Evolutionary conservation across 208 protist species (phyloP), one percentile per base, ranked within the genome.

Genomic region (Acanthamoeba triangularis): DNA sequence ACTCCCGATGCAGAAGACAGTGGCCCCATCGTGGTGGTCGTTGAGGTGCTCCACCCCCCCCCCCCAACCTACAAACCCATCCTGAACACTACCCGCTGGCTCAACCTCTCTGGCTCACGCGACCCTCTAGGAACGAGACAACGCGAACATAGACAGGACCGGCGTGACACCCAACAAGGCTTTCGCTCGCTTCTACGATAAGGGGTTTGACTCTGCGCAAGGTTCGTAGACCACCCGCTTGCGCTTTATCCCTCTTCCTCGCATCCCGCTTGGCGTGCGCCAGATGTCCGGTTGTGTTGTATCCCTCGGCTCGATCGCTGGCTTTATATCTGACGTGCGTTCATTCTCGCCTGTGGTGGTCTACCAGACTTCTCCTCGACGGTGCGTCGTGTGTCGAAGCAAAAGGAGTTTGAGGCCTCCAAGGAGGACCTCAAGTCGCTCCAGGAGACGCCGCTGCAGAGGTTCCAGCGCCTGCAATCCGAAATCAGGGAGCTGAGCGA

Each of bases 381-480:
- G 20, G 28, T 76, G 28, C 88, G 88, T 5, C 88, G 88, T 13
- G 52, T 14, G n/a, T 80, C 88, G 25, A 93, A 49, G 37, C 88
- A 93, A 30, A 93, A 44, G 30, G 88, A 93, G 49, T 93, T 76
- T n/a, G 88, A 93, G 47, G 88, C 88, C 13, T 93, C 88, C 37
- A 93, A 93, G 37, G 91, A 94, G n/a, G 74, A 94, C 37, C 41
- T 25, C 30, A 37, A 56, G 35, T 35, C 63, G 7, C 52, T 74
- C 23, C 23, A 80, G 74, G 91, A 94, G n/a, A 94, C 91, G 67
- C 91, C 91, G 28, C 37, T 94, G 54, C 91, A 94, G 49, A 82
- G 91, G 54, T 94, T 94, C 91, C 72, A 94, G 49, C 91, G 91
- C 37, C 28, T 94, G 67, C 91, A 94, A 44, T 85, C 69, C n/a